These are phyloP conservation scores for Parachaetomium inaequale DNA, from an alignment of 495 filamentous ascomycete genomes.

Conservation along the genomic window DNA sequence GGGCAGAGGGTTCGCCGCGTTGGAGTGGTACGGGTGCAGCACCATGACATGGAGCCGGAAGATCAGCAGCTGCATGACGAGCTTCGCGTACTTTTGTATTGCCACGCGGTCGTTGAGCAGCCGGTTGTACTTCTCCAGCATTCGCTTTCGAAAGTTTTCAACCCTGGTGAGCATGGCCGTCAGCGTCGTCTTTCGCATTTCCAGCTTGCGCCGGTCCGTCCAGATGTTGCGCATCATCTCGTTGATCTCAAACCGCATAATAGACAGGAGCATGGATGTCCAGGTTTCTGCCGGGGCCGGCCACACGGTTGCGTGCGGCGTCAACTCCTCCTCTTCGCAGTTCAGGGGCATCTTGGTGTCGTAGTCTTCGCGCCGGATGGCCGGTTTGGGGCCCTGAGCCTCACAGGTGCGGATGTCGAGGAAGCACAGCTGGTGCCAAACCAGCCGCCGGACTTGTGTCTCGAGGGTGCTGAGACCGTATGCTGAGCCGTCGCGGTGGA, in stretches of 20 bases:
- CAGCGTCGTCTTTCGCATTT: constrained; percentile 55
- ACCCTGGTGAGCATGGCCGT: constrained; percentile 57
- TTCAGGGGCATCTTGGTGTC: constrained; percentile 66
- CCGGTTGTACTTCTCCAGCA: constrained; percentile 58
- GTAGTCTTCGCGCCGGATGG: constrained; percentile 67
- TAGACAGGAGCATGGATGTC: constrained; percentile 62
- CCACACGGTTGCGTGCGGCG: constrained; percentile 29
- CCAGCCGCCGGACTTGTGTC: constrained; percentile 66
- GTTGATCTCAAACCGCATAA: constrained; percentile 67
- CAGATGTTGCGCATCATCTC: constrained; percentile 68
- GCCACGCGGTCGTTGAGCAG: constrained; percentile 55
- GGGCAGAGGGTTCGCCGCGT: constrained; percentile 50
- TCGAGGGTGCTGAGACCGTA: constrained; percentile 64
- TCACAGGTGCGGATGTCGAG: constrained; percentile 75
- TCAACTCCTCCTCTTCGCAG: constrained; percentile 59
- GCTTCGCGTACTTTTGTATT: constrained; percentile 55
- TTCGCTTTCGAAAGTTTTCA: constrained; percentile 54
- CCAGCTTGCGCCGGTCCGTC: constrained; percentile 58
- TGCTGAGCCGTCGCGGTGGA: constrained; percentile 65
- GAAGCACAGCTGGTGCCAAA: constrained; percentile 73
- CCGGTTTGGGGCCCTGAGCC: constrained; percentile 64
- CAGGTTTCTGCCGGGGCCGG: constrained; percentile 50
- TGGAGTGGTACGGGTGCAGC: constrained; percentile 60
- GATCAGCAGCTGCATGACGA: constrained; percentile 60
- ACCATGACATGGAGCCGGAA: constrained; percentile 60